A percentile compares a stretch with the other conserved stretches of the same genome.
Conservation (phyloP, 768 basidiomycete genomes). For the Rhodotorula paludigena region DNA sequence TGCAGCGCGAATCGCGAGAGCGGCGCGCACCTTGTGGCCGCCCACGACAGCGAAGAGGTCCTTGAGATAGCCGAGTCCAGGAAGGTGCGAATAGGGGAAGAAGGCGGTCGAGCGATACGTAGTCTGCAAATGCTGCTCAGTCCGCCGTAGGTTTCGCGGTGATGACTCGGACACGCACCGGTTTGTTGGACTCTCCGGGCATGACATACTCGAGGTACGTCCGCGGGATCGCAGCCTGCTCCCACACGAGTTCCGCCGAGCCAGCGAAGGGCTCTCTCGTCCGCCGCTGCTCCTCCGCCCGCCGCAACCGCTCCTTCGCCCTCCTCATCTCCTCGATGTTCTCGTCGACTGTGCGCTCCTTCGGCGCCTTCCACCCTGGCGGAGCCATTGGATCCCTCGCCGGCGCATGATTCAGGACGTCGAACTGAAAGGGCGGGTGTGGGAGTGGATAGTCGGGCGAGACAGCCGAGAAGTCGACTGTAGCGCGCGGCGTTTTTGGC, state of each 20-base stretch:
- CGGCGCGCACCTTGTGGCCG: not conserved
- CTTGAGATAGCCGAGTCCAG: conserved; percentile 1
- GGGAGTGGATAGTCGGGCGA: conserved; percentile 7
- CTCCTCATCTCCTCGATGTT: not conserved
- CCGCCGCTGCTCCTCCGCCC: not conserved
- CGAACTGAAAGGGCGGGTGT: not conserved
- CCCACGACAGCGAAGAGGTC: conserved; percentile 9
- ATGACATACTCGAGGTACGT: too few relatives aligned
- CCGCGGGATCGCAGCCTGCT: too few relatives aligned
- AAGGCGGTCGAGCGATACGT: not conserved
- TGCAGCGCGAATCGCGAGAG: too few relatives aligned
- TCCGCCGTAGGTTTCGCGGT: too few relatives aligned
- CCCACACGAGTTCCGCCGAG: too few relatives aligned
- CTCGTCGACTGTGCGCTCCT: not conserved
- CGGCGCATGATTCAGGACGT: conserved; percentile 19
- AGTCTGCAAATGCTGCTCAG: too few relatives aligned
- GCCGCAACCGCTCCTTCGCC: not conserved
- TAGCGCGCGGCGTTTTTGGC: not conserved
- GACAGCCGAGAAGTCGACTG: not conserved
- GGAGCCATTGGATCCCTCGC: not conserved
- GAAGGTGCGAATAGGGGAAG: conserved; percentile 12
- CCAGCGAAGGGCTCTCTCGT: conserved; percentile 7
- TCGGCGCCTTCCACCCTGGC: not conserved
- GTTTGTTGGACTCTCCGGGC: too few relatives aligned
- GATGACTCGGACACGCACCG: too few relatives aligned